Evolutionary conservation across 2,329 filamentous ascomycete genomes (phyloP), one percentile per base, ranked within the genome.

Genomic region (Fusarium sacchari): DNA sequence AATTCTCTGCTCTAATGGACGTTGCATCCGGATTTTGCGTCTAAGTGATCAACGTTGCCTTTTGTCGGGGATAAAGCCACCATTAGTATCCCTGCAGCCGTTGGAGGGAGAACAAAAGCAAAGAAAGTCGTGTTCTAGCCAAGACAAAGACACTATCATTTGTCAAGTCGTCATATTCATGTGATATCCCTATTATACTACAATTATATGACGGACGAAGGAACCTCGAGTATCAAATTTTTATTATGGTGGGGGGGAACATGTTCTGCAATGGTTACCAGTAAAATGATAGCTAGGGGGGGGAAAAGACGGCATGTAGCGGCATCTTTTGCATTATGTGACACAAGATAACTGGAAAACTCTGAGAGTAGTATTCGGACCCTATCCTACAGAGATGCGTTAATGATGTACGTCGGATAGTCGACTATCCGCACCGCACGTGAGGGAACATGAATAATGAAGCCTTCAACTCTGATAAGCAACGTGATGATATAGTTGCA

Each of bases 291-390:
- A 42, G 28, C 36, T 46, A 46, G 12, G n/a, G n/a, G n/a, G n/a
- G n/a, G n/a, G n/a, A 32, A 50, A 44, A 43, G 43, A 50, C 24
- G 43, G 40, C 28, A 58, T 26, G 39, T 26, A 56, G 53, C 15
- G 26, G 47, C 32, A 49, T 58, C 58, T 47, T 47, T 43, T 28
- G 36, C 50, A 52, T 20, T 50, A 36, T 34, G 39, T 39, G 44
- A 59, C 46, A 30, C 61, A 53, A 64, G 65, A 47, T 26, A 44
- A 36, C 42, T 50, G 28, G 34, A 28, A 44, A 70, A 71, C 61
- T 67, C 47, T 62, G 34, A 53, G 47, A 24, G 67, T 66, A 65
- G 65, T 69, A 69, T 69, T 65, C 49, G 44, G 37, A 30, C 43
- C 36, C 39, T 36, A 46, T 46, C 43, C 47, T 30, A 32, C 24